A percentile compares a stretch with the other conserved stretches of the same genome.
Conservation (phyloP, 2,329 filamentous ascomycete species). For the Rosellinia necatrix region DNA sequence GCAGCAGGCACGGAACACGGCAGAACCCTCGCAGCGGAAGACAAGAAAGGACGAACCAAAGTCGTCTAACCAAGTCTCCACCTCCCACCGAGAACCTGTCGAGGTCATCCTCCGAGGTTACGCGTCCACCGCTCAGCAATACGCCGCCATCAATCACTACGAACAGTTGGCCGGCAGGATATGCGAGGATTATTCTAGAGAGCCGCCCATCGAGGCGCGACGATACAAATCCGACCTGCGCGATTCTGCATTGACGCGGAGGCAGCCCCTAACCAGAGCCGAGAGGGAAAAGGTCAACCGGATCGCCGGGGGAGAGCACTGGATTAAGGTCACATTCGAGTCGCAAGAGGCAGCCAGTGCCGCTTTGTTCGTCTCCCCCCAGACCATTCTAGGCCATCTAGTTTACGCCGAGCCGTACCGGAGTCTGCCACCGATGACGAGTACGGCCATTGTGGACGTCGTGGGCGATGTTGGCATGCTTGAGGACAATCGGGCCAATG, state of each 20-base stretch:
- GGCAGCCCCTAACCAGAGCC: constrained; percentile 67
- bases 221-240: constrained; percentile 76
- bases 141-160: constrained; percentile 87
- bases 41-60: constrained; percentile 45
- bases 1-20: constrained; percentile 44
- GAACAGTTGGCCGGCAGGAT: constrained; percentile 85
- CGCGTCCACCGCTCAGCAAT: constrained; percentile 66
- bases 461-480: constrained; percentile 46
- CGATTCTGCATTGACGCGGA: constrained; percentile 71
- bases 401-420: constrained; percentile 74
- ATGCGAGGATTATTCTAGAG: constrained; percentile 90
- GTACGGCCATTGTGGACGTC: constrained; percentile 64
- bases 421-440: constrained; percentile 65
- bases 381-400: constrained; percentile 70
- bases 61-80: constrained; percentile 34
- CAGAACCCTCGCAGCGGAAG: constrained; percentile 40
- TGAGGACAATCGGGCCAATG: constrained; percentile 30
- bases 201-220: constrained; percentile 72
- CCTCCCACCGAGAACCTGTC: constrained; percentile 52
- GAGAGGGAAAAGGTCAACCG: constrained; percentile 80
- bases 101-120: constrained; percentile 90
- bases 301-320: constrained; percentile 84
- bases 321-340: constrained; percentile 88
- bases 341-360: constrained; percentile 71
- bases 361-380: constrained; percentile 71